A percentile compares a stretch with the other conserved stretches of the same genome.
phyloP scores from a whole-genome alignment of 441 rosid species.

The Populus hybrid region DNA sequence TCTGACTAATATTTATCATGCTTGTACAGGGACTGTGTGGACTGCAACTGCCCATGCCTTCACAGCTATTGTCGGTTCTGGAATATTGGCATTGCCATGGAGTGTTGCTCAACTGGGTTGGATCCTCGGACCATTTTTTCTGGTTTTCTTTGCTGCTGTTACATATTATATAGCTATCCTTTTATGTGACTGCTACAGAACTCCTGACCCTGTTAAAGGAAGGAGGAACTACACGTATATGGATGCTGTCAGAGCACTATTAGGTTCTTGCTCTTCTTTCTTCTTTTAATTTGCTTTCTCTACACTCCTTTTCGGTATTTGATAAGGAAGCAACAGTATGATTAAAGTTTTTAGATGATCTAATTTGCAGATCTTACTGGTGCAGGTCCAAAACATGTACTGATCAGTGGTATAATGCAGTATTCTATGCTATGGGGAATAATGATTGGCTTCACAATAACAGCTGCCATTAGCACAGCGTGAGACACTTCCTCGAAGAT shows the following conservation, averaged over 20 bases:
- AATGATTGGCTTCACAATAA: slow-evolving; percentile 22
- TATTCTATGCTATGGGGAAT: slow-evolving; percentile 18
- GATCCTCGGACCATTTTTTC: slow-evolving; percentile 16
- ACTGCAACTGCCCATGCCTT: slow-evolving; percentile 22
- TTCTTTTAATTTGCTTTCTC: background rate
- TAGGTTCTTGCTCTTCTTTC: slow-evolving; percentile 4
- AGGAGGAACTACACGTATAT: slow-evolving; percentile 18
- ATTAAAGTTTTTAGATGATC: too few species aligned
- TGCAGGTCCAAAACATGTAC: slow-evolving; percentile 14
- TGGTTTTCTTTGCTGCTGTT: slow-evolving; percentile 9
- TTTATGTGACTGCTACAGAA: slow-evolving; percentile 25
- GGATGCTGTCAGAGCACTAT: slow-evolving; percentile 19
- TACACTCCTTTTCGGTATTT: too few species aligned
- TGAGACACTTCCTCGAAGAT: slow-evolving; percentile 1
- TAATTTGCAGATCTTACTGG: too few species aligned
- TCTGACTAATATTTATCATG: background rate
- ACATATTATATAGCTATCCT: slow-evolving; percentile 11
- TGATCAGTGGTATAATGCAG: slow-evolving; percentile 12
- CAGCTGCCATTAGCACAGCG: slow-evolving; percentile 15
- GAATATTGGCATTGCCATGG: slow-evolving; percentile 25
- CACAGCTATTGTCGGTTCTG: slow-evolving; percentile 26
- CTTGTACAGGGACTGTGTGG: slow-evolving; percentile 14
- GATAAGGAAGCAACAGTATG: too few species aligned
- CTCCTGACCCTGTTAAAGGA: slow-evolving; percentile 26
- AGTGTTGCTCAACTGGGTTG: slow-evolving; percentile 27